A percentile compares a stretch with the other conserved stretches of the same genome.
These are phyloP conservation scores for Beta vulgaris DNA, from an alignment of 148 eudicot species.

Conservation along the genomic window DNA sequence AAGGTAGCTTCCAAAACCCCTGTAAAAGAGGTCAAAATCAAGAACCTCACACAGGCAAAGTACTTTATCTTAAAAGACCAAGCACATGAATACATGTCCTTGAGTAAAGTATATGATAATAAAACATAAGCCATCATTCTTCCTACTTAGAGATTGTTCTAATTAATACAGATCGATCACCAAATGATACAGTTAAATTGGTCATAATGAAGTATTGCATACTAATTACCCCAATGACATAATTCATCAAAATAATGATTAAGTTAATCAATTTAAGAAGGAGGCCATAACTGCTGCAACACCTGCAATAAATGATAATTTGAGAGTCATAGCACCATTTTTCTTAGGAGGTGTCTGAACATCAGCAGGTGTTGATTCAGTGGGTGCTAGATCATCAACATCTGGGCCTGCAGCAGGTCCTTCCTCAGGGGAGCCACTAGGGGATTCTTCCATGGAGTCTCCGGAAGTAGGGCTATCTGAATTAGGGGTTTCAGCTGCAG, in stretches of 20 bases:
- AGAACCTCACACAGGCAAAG: too few species aligned
- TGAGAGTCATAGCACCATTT: constrained; percentile 5
- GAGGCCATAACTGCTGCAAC: neutral
- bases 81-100: too few species aligned
- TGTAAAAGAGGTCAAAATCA: too few species aligned
- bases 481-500: neutral
- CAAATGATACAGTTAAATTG: too few species aligned
- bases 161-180: too few species aligned
- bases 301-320: neutral
- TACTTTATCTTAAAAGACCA: too few species aligned
- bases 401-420: neutral
- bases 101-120: too few species aligned
- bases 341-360: constrained; percentile 8
- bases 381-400: neutral
- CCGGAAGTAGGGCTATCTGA: neutral
- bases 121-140: too few species aligned
- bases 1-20: too few species aligned
- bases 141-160: too few species aligned
- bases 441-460: neutral
- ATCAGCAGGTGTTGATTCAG: constrained; percentile 1
- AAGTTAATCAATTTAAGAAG: neutral
- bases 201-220: too few species aligned
- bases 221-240: too few species aligned
- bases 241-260: neutral
- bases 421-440: neutral